Evolutionary conservation across 345 rosid genomes (phyloP), one percentile per base, ranked within the genome.

Genomic region (Euphorbia pulcherrima): DNA sequence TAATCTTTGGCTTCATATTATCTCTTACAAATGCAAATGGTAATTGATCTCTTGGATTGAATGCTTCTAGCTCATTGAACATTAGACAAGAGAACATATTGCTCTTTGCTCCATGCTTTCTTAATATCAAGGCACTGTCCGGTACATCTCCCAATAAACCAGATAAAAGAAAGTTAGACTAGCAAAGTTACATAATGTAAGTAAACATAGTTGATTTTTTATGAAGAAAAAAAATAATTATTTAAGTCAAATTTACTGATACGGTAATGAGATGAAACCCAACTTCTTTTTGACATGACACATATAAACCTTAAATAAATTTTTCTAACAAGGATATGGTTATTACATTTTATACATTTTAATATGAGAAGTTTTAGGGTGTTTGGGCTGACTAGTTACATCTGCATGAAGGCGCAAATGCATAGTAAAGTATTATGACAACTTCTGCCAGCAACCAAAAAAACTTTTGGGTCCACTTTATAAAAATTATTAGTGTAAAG

Each of bases 61-160:
- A 93, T 40, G 86, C 94, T 68, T 88, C 92, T 65, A 88, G 69
- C 72, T 90, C 94, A 33, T 90, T 93, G 78, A 93, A 93, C 81
- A 90, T 10, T 10, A 87, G 89, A 75, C 96, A 90, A 0, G 96
- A 90, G 75, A 93, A 93, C 17, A 85, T 79, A 44, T 93, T 79
- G 86, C 69, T 89, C n/a, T 68, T 69, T 48, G 54, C 6, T 39
- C 83, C 88, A 76, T 90, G 98, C 68, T 73, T 78, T 79, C 96
- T 87, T 47, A 87, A 44, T 55, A 90, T 90, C 54, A 90, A 6
- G 0, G 92, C 92, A 76, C 84, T 90, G 44, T 86, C 97, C 24
- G 97, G 96, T 53, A 90, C 97, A 82, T 92, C 96, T 92, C 80
- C 0, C 64, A 71, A 28, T 41, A 50, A 10, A 1, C 3, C 1